These are phyloP conservation scores for Penicillium vulpinum DNA, from an alignment of 2,329 filamentous ascomycete species.

Conservation along the genomic window DNA sequence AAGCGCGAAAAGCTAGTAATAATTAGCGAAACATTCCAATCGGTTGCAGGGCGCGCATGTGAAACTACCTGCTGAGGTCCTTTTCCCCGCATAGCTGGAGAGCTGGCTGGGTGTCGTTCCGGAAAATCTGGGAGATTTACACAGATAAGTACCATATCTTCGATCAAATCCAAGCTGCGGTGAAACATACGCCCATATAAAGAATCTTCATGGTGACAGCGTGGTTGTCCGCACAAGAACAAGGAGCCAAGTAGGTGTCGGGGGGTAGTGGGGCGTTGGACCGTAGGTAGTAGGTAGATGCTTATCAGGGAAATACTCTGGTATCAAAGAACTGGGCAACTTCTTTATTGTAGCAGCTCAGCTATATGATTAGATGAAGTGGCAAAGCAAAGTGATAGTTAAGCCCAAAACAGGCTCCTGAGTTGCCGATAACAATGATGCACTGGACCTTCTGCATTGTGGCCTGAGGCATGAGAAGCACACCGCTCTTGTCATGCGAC, in stretches of 20 bases:
- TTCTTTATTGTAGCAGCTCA: neutral
- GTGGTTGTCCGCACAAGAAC: conserved; percentile 9
- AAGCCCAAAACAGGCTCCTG: conserved; percentile 10
- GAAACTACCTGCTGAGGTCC: conserved; percentile 61
- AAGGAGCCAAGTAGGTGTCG: conserved; percentile 4
- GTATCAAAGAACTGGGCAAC: neutral
- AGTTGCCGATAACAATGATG: conserved; percentile 14
- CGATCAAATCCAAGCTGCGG: too few relatives aligned
- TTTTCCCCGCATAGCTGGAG: conserved; percentile 75
- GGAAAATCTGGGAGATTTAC: conserved; percentile 64
- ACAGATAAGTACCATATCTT: neutral
- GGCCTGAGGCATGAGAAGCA: conserved; percentile 10
- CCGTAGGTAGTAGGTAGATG: neutral
- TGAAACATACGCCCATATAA: conserved; percentile 74
- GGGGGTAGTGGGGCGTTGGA: neutral
- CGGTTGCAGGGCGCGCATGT: neutral
- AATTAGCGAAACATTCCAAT: conserved; percentile 12
- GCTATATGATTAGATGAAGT: conserved; percentile 3
- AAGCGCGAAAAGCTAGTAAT: conserved; percentile 67
- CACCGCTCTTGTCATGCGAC: conserved; percentile 19
- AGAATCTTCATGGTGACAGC: conserved; percentile 73
- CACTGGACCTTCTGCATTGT: conserved; percentile 13
- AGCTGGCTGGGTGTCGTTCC: conserved; percentile 74
- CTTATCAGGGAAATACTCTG: neutral
- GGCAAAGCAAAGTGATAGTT: conserved; percentile 11